A percentile compares a stretch with the other conserved stretches of the same genome.
Conservation (phyloP, 2,329 filamentous ascomycete species). For the Fusarium brevicatenulatum region DNA sequence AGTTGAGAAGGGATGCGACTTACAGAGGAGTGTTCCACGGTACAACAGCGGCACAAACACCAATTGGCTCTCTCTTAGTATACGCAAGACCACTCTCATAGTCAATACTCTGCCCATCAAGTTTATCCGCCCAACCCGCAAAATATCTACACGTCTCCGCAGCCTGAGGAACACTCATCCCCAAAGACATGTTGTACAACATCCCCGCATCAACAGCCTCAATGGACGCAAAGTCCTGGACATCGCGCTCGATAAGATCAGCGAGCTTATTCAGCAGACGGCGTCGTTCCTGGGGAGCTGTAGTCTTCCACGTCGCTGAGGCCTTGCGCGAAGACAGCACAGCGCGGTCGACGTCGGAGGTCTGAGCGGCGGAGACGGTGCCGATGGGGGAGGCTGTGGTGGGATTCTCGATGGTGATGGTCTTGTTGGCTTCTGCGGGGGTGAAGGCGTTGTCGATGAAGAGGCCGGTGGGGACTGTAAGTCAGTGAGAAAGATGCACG, state of each 20-base stretch:
- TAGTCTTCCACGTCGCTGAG: constrained; percentile 54
- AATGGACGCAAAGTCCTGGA: constrained; percentile 75
- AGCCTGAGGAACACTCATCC: constrained; percentile 50
- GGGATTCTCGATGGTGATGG: constrained; percentile 7
- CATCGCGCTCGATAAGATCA: constrained; percentile 77
- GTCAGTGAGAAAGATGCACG: background rate
- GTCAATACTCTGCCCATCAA: constrained; percentile 81
- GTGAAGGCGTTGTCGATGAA: constrained; percentile 25
- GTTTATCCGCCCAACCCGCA: constrained; percentile 86
- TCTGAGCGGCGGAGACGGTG: constrained; percentile 12
- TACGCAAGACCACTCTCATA: constrained; percentile 74
- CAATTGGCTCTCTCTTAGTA: constrained; percentile 80
- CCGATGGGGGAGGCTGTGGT: background rate
- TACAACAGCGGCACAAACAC: constrained; percentile 76
- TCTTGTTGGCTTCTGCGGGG: background rate
- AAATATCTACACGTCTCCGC: constrained; percentile 64
- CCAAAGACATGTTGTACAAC: constrained; percentile 65
- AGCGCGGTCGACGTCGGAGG: constrained; percentile 72
- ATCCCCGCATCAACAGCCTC: constrained; percentile 87
- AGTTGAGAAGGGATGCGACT: background rate
- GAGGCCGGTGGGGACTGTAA: constrained; percentile 21
- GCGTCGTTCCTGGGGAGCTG: constrained; percentile 67
- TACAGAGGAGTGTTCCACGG: constrained; percentile 77
- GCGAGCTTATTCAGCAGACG: constrained; percentile 77
- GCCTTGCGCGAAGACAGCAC: constrained; percentile 83